Evolutionary conservation across 2,329 filamentous ascomycete genomes (phyloP).

Genomic region (Aspergillus floridensis): DNA sequence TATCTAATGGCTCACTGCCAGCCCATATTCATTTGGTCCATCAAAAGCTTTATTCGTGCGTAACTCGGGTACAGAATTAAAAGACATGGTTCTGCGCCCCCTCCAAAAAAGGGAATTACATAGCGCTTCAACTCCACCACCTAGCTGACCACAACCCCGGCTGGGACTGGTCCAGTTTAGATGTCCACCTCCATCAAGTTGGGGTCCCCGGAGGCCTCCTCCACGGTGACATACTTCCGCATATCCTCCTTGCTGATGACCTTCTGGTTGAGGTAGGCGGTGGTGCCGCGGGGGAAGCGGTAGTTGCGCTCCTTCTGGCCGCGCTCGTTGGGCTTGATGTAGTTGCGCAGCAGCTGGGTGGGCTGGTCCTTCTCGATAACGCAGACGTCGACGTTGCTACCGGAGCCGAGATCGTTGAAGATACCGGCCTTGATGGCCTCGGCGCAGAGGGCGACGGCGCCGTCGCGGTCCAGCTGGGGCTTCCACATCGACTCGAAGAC

Average conservation of each 20-base stretch:
- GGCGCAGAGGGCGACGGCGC: constrained; percentile 76
- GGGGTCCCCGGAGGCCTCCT: constrained; percentile 72
- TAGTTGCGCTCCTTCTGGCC: constrained; percentile 91
- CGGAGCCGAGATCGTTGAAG: constrained; percentile 96
- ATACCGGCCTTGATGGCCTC: constrained; percentile 95
- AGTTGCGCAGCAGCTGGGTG: constrained; percentile 79
- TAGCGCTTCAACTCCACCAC: not conserved
- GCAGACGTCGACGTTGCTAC: constrained; percentile 95
- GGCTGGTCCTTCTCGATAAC: constrained; percentile 96
- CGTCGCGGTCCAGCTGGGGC: constrained; percentile 69
- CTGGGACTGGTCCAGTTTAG: not conserved
- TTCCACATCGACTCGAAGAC: constrained; percentile 98
- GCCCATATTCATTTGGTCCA: not conserved
- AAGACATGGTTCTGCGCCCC: constrained; percentile 12
- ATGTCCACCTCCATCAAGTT: constrained; percentile 66
- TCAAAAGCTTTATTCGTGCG: constrained; percentile 11
- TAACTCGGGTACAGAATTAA: constrained; percentile 5
- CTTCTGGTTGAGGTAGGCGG: constrained; percentile 92
- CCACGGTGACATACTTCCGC: constrained; percentile 87
- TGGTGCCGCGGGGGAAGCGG: constrained; percentile 86
- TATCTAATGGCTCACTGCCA: not conserved
- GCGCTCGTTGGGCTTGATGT: constrained; percentile 88
- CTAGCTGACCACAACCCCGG: too few relatives aligned
- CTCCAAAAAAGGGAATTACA: constrained; percentile 1
- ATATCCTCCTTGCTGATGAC: constrained; percentile 92